Conservation (phyloP, 108 stramenopile genomes). For the Mediolabrus comicus region DNA sequence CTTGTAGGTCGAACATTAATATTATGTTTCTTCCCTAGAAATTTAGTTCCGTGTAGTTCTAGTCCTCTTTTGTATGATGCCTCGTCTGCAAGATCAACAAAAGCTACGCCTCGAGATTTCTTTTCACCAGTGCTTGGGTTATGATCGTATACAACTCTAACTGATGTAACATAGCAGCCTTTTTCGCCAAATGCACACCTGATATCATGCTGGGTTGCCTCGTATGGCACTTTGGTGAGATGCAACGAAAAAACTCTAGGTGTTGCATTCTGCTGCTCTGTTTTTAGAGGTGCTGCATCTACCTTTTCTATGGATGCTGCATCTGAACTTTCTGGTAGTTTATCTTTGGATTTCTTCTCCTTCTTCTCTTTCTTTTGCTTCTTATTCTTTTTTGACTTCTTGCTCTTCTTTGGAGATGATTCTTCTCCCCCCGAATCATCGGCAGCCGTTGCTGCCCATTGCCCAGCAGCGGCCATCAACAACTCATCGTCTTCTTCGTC, state of each 20-base stretch:
- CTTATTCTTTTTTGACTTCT: not conserved
- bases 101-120: slow-evolving; percentile 82
- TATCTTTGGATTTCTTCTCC: slow-evolving; percentile 6
- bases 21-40: slow-evolving; percentile 50
- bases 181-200: slow-evolving; percentile 58
- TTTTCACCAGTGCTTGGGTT: slow-evolving; percentile 42
- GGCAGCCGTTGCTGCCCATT: slow-evolving; percentile 40
- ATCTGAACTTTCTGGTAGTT: not conserved
- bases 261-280: not conserved
- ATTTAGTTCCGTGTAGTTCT: slow-evolving; percentile 43
- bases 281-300: not conserved
- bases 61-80: slow-evolving; percentile 57
- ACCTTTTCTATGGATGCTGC: not conserved
- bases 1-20: slow-evolving; percentile 75
- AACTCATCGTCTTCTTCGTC: slow-evolving; percentile 50
- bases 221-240: slow-evolving; percentile 73
- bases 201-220: slow-evolving; percentile 62
- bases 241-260: slow-evolving; percentile 57
- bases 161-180: slow-evolving; percentile 62
- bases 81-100: slow-evolving; percentile 69
- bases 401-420: not conserved
- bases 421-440: not conserved
- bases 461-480: slow-evolving; percentile 47
- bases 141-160: slow-evolving; percentile 76
- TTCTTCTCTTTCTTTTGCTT: not conserved